Conservation (phyloP, 176 grass and related monocot species). For the Calamus simplicifolius region DNA sequence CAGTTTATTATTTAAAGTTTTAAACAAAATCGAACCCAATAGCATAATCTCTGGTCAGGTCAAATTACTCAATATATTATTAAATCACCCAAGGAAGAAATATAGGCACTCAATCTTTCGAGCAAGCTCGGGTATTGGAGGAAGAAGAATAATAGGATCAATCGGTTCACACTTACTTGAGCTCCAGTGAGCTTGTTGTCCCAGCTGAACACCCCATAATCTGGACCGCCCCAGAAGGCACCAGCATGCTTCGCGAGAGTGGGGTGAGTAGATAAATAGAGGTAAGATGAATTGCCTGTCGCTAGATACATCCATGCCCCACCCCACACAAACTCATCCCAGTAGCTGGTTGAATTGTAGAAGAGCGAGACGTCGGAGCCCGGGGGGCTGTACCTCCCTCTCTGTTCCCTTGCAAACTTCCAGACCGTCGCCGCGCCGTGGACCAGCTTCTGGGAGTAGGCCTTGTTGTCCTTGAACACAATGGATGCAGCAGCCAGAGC, state of each 20-base stretch:
- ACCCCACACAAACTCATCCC: constrained; percentile 88
- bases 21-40: too few species aligned
- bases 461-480: constrained; percentile 91
- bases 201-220: constrained; percentile 96
- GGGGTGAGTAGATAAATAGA: constrained; percentile 46
- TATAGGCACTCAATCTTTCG: too few species aligned
- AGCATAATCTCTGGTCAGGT: too few species aligned
- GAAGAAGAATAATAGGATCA: background rate
- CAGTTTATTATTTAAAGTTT: too few species aligned
- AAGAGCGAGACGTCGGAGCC: constrained; percentile 55
- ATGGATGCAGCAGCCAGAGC: constrained; percentile 85
- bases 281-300: constrained; percentile 76
- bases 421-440: constrained; percentile 76
- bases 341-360: constrained; percentile 93
- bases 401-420: constrained; percentile 65
- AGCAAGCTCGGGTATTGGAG: background rate
- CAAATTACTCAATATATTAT: too few species aligned
- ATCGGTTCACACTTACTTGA: constrained; percentile 39
- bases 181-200: constrained; percentile 90
- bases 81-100: background rate
- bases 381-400: constrained; percentile 36
- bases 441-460: constrained; percentile 86
- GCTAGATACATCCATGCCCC: constrained; percentile 92
- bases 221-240: constrained; percentile 54
- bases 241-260: constrained; percentile 69